Evolutionary conservation across 2,329 filamentous ascomycete species (phyloP).

Genomic region (Colletotrichum limetticola): DNA sequence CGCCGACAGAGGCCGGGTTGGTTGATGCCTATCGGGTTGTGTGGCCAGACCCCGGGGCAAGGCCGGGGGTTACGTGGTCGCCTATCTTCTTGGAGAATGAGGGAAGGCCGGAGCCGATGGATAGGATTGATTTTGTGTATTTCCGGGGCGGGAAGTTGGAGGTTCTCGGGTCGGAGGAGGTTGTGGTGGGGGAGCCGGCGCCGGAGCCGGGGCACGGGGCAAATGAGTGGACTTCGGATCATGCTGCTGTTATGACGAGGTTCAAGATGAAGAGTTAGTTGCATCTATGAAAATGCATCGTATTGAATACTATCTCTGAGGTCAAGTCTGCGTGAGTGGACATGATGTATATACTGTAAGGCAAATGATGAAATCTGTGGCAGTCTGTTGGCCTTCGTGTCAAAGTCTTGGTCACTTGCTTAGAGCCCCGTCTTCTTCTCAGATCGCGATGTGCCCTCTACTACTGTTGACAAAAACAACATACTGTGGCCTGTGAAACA

Average conservation of each 20-base stretch:
- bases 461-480: too few species aligned
- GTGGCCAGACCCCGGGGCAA: slow-evolving; percentile 46
- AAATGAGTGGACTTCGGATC: slow-evolving; percentile 56
- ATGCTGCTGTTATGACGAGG: slow-evolving; percentile 34
- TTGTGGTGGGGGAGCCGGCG: slow-evolving; percentile 48
- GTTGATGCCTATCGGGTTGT: slow-evolving; percentile 52
- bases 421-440: too few species aligned
- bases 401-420: too few species aligned
- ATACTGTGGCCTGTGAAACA: too few species aligned
- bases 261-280: not conserved
- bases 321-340: too few species aligned
- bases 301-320: too few species aligned
- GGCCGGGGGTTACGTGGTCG: slow-evolving; percentile 53
- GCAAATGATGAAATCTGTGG: too few species aligned
- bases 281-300: too few species aligned
- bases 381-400: too few species aligned
- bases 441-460: too few species aligned
- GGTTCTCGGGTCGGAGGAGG: slow-evolving; percentile 42
- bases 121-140: slow-evolving; percentile 56
- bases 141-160: slow-evolving; percentile 46
- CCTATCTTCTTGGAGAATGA: slow-evolving; percentile 49
- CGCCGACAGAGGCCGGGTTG: slow-evolving; percentile 47
- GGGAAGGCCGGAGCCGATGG: slow-evolving; percentile 47
- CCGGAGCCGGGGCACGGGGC: slow-evolving; percentile 46
- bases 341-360: too few species aligned